phyloP scores from a whole-genome alignment of 352 stramenopile genomes.

The Thraustotheca clavata region DNA sequence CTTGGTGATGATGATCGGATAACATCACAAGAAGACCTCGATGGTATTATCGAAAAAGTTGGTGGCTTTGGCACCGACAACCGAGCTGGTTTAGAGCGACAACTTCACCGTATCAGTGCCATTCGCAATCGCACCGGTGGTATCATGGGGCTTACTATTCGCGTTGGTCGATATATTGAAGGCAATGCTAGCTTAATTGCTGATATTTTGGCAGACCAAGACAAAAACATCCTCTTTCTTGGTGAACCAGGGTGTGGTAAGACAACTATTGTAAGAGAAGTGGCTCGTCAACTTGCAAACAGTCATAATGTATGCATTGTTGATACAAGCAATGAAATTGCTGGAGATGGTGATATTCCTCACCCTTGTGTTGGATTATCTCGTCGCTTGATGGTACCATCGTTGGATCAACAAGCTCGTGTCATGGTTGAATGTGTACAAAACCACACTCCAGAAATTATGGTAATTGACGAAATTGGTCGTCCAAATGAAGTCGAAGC shows the following conservation, averaged over 20 bases:
- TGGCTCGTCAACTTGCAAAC: constrained; percentile 50
- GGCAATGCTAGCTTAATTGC: constrained; percentile 51
- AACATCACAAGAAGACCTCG: constrained; percentile 39
- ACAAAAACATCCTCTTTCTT: constrained; percentile 55
- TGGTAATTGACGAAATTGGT: constrained; percentile 88
- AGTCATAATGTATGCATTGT: constrained; percentile 77
- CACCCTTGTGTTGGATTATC: constrained; percentile 39
- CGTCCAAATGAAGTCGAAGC: constrained; percentile 64
- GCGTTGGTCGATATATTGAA: constrained; percentile 51
- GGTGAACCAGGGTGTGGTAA: constrained; percentile 61
- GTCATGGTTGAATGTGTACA: constrained; percentile 25
- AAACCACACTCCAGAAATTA: constrained; percentile 49
- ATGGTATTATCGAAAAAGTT: constrained; percentile 37
- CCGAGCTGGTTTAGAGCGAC: constrained; percentile 48
- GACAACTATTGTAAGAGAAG: constrained; percentile 78
- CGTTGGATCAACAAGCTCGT: constrained; percentile 16
- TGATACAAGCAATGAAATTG: constrained; percentile 89
- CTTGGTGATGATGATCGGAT: constrained; percentile 25
- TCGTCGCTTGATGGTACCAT: constrained; percentile 26
- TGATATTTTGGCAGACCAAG: constrained; percentile 45
- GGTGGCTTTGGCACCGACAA: constrained; percentile 73
- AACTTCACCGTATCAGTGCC: constrained; percentile 72
- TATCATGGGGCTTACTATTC: constrained; percentile 63
- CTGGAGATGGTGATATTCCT: constrained; percentile 60
- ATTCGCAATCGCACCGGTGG: constrained; percentile 47